Conservation (phyloP, 306 rosid species). For the Casuarina equisetifolia region DNA sequence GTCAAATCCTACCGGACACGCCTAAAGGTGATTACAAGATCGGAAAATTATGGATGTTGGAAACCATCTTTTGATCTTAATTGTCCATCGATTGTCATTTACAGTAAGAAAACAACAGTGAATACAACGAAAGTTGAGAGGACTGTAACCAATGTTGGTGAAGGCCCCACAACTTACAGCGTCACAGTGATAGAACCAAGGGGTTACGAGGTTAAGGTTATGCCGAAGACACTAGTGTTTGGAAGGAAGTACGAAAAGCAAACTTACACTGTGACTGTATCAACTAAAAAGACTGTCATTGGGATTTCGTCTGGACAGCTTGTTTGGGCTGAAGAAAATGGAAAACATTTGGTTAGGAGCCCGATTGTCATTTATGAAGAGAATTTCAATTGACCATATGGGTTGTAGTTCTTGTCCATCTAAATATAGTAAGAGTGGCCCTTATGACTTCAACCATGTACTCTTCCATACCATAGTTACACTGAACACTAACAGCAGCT, state of each 20-base stretch:
- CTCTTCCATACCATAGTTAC: too few relatives aligned
- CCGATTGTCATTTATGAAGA: constrained; percentile 14
- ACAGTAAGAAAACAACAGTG: constrained; percentile 13
- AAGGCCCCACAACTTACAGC: constrained; percentile 37
- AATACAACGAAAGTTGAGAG: constrained; percentile 30
- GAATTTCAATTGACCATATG: background rate
- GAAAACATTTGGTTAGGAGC: constrained; percentile 33
- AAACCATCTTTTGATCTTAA: constrained; percentile 47
- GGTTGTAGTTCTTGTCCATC: too few relatives aligned
- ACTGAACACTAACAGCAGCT: too few relatives aligned
- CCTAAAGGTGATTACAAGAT: constrained; percentile 39
- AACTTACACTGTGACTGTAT: constrained; percentile 33
- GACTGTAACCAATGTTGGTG: constrained; percentile 50
- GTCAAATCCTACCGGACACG: constrained; percentile 31
- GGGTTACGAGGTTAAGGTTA: constrained; percentile 38
- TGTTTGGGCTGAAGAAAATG: constrained; percentile 30
- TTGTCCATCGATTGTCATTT: constrained; percentile 49
- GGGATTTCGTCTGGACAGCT: constrained; percentile 18
- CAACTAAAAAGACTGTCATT: background rate
- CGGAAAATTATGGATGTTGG: constrained; percentile 31
- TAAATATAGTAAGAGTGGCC: too few relatives aligned
- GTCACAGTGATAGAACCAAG: constrained; percentile 34
- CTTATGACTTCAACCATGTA: too few relatives aligned
- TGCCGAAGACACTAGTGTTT: constrained; percentile 36
- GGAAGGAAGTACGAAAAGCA: constrained; percentile 38